Evolutionary conservation across 257 asterid genomes (phyloP), one percentile per base, ranked within the genome.

Genomic region (Paulownia fortunei): DNA sequence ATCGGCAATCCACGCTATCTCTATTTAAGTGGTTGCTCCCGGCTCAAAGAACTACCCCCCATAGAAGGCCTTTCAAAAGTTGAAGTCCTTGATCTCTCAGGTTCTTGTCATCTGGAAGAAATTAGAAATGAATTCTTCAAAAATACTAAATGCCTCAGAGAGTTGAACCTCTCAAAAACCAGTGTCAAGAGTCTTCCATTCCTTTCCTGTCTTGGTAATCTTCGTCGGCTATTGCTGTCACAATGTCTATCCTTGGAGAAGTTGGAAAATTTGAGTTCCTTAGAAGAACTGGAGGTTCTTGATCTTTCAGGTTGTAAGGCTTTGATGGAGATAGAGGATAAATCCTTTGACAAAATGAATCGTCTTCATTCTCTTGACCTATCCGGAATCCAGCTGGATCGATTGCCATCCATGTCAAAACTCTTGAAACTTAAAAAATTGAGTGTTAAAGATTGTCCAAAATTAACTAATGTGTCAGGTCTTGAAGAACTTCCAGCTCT

Each of bases 151-250:
- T 10, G 49, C 65, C 79, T 82, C 32, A 18, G 26, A 71, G 79
- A 55, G 65, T 46, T 86, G 44, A 74, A 86, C 76, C 82, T 86
- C 46, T 86, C 88, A n/a, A 63, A 51, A 54, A 86, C 90, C 12
- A 24, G 62, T 0, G 73, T 86, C 16, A 62, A 34, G 8, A 1
- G 10, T 13, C 79, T 81, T 54, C 76, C 86, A 1, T 65, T 76
- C 74, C 76, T 83, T 55, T 52, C 70, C 41, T 36, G 30, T n/a
- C 76, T 74, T 51, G 26, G 1, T 7, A 55, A 62, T 18, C 88
- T 86, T 34, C 85, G 79, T 3, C 46, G 16, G 19, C 41, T 86
- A 8, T 58, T 49, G 36, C 9, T 83, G 47, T 63, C 75, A 2
- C 66, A 77, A 4, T 86, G 88, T 44, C 8, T 10, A 39, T 23